Percentiles rank a stretch among this genome's conserved stretches.
These are phyloP conservation scores for Papiliotrema fonsecae DNA, from an alignment of 1,284 basidiomycete genomes.

Conservation along the genomic window DNA sequence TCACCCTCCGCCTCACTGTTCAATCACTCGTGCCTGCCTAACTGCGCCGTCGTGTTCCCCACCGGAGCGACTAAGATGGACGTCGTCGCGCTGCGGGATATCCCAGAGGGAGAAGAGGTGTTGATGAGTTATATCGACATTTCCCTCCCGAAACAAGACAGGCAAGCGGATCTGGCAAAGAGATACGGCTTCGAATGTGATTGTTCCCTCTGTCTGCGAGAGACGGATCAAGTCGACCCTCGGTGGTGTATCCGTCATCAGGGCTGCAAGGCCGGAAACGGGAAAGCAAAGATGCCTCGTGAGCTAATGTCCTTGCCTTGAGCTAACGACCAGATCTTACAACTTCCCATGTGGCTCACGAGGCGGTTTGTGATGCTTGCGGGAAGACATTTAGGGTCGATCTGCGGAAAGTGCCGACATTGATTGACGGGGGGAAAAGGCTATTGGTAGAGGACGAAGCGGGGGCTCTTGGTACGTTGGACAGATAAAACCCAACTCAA, in stretches of 20 bases:
- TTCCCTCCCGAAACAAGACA: conserved; percentile 58
- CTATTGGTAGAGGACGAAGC: conserved; percentile 63
- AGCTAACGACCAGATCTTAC: conserved; percentile 11
- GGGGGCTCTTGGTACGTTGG: conserved; percentile 50
- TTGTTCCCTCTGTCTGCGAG: conserved; percentile 58
- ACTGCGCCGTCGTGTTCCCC: conserved; percentile 86
- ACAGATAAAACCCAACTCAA: no score
- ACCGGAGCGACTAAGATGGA: conserved; percentile 54
- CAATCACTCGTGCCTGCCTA: conserved; percentile 89
- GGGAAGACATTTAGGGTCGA: conserved; percentile 54
- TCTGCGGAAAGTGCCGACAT: conserved; percentile 53
- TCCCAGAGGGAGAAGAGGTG: conserved; percentile 67
- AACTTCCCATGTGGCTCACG: neutral
- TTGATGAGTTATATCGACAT: conserved; percentile 81
- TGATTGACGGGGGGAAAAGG: conserved; percentile 61
- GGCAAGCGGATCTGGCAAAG: conserved; percentile 60
- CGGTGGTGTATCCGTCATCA: conserved; percentile 54
- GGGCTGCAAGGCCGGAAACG: conserved; percentile 16
- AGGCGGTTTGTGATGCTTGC: conserved; percentile 57
- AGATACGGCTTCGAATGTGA: conserved; percentile 76
- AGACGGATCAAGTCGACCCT: conserved; percentile 54
- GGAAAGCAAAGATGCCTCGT: conserved; percentile 23
- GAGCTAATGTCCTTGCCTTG: no score
- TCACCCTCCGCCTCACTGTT: conserved; percentile 73
- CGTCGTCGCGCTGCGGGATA: conserved; percentile 63